A percentile compares a stretch with the other conserved stretches of the same genome.
These are phyloP conservation scores for Acanthamoeba sp. DNA, from an alignment of 208 protist species.

Conservation along the genomic window DNA sequence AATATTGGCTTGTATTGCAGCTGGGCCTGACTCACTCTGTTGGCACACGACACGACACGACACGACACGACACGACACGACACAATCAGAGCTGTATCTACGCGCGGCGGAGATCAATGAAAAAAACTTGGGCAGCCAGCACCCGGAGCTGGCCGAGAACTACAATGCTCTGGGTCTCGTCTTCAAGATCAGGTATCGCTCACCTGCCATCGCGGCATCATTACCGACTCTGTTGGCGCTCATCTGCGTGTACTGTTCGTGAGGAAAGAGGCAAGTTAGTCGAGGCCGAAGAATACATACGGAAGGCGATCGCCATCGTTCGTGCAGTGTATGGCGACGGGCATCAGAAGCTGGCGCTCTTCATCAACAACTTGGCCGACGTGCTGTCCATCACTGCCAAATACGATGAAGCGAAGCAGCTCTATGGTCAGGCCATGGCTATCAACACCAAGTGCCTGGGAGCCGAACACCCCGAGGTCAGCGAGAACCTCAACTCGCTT, in stretches of 20 bases:
- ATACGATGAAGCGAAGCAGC: slow-evolving; percentile 63
- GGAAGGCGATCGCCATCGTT: slow-evolving; percentile 66
- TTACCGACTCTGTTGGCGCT: not conserved
- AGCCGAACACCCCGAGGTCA: slow-evolving; percentile 42
- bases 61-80: no score
- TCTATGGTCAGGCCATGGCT: not conserved
- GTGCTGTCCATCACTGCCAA: slow-evolving; percentile 56
- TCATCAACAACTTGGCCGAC: slow-evolving; percentile 68
- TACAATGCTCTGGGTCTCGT: slow-evolving; percentile 62
- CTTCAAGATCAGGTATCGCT: slow-evolving; percentile 50
- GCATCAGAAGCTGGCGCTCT: slow-evolving; percentile 67
- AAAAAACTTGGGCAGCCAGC: slow-evolving; percentile 4
- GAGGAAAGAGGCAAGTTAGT: slow-evolving; percentile 5
- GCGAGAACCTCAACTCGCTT: slow-evolving; percentile 70
- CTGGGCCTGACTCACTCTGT: no score
- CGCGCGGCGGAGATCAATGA: slow-evolving; percentile 11
- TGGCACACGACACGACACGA: no score
- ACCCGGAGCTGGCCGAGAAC: slow-evolving; percentile 71
- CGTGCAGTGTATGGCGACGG: not conserved
- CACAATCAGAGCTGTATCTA: slow-evolving; percentile 30
- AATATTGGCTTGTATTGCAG: no score
- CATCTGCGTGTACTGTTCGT: not conserved
- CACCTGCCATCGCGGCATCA: not conserved
- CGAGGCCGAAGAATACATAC: slow-evolving; percentile 21
- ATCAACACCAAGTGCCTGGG: slow-evolving; percentile 66